Conservation (phyloP, 2,329 filamentous ascomycete genomes). For the Fusarium compactum region DNA sequence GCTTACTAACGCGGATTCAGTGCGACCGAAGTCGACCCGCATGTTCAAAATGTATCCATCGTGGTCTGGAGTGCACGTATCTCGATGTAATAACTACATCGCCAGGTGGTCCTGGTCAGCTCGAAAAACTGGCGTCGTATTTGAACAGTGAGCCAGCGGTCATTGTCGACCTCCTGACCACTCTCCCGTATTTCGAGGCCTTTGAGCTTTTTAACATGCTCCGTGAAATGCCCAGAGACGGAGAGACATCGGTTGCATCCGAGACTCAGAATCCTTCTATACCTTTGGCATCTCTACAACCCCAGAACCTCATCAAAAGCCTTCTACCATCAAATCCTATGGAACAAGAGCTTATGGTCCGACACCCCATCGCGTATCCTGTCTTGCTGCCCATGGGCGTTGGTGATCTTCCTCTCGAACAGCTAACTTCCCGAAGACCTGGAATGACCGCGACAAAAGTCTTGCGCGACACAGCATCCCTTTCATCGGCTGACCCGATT, state of each 20-base stretch:
- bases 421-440: not conserved
- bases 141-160: not conserved
- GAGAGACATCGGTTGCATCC: accelerated
- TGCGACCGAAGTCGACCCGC: not conserved
- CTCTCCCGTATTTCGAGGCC: not conserved
- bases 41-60: not conserved
- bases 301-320: not conserved
- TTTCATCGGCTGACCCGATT: not conserved
- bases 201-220: not conserved
- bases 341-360: not conserved
- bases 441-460: not conserved
- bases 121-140: not conserved
- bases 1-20: not conserved
- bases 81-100: accelerated
- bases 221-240: not conserved
- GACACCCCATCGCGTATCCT: not conserved
- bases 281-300: not conserved
- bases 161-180: not conserved
- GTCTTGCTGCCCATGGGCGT: not conserved
- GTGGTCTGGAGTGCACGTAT: not conserved
- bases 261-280: too few relatives aligned
- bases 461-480: not conserved
- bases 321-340: not conserved
- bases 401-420: not conserved
- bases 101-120: not conserved